Conservation (phyloP, 1,139 yeast species). For the Suhomyces panamericanus region DNA sequence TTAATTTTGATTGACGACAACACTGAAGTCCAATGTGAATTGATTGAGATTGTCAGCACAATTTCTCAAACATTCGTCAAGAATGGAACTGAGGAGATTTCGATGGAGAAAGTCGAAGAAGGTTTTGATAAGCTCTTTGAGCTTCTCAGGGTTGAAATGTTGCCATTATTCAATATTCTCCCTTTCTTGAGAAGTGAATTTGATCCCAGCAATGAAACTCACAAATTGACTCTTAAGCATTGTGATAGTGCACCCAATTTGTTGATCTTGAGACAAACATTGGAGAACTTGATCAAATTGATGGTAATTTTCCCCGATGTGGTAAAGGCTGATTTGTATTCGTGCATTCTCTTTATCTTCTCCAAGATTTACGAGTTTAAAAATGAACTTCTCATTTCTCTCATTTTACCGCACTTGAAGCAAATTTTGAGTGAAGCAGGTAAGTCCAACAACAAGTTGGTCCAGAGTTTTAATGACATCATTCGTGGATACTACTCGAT, state of each 20-base stretch:
- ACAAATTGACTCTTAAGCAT: slow-evolving; percentile 30
- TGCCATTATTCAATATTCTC: slow-evolving; percentile 58
- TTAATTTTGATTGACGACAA: slow-evolving; percentile 61
- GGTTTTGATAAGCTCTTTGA: slow-evolving; percentile 82
- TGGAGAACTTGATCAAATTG: slow-evolving; percentile 62
- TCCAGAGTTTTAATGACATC: slow-evolving; percentile 39
- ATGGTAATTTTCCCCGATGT: slow-evolving; percentile 62
- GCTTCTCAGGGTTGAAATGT: slow-evolving; percentile 67
- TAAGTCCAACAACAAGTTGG: slow-evolving; percentile 27
- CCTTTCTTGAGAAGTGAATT: slow-evolving; percentile 59
- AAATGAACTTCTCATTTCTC: slow-evolving; percentile 48
- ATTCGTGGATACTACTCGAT: slow-evolving; percentile 31
- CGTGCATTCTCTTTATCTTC: slow-evolving; percentile 66
- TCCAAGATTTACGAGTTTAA: slow-evolving; percentile 57
- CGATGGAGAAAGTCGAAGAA: slow-evolving; percentile 39
- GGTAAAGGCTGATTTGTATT: slow-evolving; percentile 66
- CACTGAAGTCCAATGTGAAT: slow-evolving; percentile 49
- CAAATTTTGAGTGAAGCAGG: slow-evolving; percentile 39
- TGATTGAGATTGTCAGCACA: slow-evolving; percentile 58
- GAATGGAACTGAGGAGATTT: neutral
- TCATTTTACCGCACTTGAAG: slow-evolving; percentile 59
- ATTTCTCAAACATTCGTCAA: slow-evolving; percentile 38
- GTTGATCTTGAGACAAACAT: slow-evolving; percentile 49
- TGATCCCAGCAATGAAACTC: slow-evolving; percentile 36
- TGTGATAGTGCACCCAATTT: slow-evolving; percentile 39